Conservation (phyloP, 177 flowering plant genomes). For the Vitis hybrid region DNA sequence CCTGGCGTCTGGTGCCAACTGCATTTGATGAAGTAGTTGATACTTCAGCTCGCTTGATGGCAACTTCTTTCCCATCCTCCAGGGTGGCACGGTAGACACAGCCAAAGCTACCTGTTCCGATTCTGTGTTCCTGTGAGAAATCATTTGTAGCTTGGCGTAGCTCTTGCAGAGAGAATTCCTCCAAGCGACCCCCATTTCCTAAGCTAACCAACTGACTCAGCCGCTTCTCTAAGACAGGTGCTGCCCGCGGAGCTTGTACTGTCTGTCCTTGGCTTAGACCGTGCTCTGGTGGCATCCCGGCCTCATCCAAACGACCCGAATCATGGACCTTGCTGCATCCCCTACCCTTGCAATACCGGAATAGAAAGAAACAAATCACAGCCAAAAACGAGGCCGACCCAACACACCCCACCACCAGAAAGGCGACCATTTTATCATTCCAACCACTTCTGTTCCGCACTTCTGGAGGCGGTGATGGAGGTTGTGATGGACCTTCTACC, state of each 20-base stretch:
- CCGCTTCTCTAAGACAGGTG: slow-evolving; percentile 35
- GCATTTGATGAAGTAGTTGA: slow-evolving; percentile 20
- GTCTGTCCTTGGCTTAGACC: not conserved
- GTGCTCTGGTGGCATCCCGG: not conserved
- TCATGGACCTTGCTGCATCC: slow-evolving; percentile 64
- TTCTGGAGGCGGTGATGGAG: not conserved
- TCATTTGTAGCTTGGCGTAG: slow-evolving; percentile 44
- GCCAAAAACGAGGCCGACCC: slow-evolving; percentile 39
- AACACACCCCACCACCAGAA: slow-evolving; percentile 56
- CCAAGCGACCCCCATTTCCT: slow-evolving; percentile 46
- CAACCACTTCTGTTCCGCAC: not conserved
- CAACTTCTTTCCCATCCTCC: slow-evolving; percentile 64
- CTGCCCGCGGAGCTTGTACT: not conserved
- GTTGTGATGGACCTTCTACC: no score
- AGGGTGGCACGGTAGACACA: slow-evolving; percentile 64
- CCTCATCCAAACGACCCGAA: slow-evolving; percentile 65
- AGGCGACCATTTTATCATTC: slow-evolving; percentile 41
- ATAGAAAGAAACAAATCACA: slow-evolving; percentile 23
- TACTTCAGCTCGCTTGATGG: slow-evolving; percentile 71
- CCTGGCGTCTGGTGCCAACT: slow-evolving; percentile 34
- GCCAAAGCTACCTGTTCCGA: slow-evolving; percentile 80
- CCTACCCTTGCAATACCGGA: slow-evolving; percentile 26
- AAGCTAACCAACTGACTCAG: slow-evolving; percentile 59
- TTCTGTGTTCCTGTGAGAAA: slow-evolving; percentile 54
- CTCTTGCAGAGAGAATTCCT: slow-evolving; percentile 52